These are phyloP conservation scores for Pichia nakasei DNA, from an alignment of 805 yeast species.

Conservation along the genomic window DNA sequence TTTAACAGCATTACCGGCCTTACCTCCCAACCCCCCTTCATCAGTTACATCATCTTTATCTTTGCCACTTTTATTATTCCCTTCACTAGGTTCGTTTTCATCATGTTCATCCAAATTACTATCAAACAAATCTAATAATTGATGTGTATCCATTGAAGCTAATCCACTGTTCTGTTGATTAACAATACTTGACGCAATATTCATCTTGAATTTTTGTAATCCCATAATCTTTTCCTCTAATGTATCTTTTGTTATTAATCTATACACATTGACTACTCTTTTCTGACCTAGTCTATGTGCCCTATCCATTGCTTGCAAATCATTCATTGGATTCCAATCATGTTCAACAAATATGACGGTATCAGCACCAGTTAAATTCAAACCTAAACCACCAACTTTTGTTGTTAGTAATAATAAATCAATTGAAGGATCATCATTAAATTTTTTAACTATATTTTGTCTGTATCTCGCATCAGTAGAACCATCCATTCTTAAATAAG, in stretches of 20 bases:
- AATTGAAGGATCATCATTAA: conserved; percentile 94
- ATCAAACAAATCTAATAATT: conserved; percentile 80
- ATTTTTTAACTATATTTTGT: conserved; percentile 82
- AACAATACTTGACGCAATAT: conserved; percentile 91
- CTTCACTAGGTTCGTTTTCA: conserved; percentile 16
- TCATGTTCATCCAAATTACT: conserved; percentile 32
- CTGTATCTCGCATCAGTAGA: conserved; percentile 87
- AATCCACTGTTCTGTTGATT: conserved; percentile 96
- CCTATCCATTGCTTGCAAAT: conserved; percentile 97
- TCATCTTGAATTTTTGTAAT: conserved; percentile 91
- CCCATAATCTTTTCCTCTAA: conserved; percentile 98
- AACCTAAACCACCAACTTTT: conserved; percentile 97
- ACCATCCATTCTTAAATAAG: conserved; percentile 93
- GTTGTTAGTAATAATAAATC: conserved; percentile 89
- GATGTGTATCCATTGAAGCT: conserved; percentile 94
- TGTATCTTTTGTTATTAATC: conserved; percentile 87
- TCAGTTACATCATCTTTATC: conserved; percentile 28
- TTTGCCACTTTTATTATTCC: conserved; percentile 15
- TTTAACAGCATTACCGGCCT: conserved; percentile 79
- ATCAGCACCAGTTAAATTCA: conserved; percentile 96
- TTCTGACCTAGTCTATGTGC: conserved; percentile 98
- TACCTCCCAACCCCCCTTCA: conserved; percentile 75
- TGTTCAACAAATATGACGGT: conserved; percentile 99
- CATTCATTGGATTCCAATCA: conserved; percentile 99
- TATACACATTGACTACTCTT: conserved; percentile 92